Base-by-base conservation (phyloP, 306 rosid genomes). In the Gastrolobium bilobum region DNA sequence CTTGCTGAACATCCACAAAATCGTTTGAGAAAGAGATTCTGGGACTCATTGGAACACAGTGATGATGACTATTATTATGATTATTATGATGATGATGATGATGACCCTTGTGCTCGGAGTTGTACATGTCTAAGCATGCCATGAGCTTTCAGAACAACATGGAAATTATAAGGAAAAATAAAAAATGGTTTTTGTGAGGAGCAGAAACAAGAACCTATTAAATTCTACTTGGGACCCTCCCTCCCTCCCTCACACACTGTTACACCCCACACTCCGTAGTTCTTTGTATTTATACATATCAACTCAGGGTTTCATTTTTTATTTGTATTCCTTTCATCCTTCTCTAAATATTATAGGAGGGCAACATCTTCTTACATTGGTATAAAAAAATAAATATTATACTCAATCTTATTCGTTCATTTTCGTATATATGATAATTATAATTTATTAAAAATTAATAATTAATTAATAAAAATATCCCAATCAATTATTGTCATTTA, bases 101-200 rank as follows among this genome's bases (percentile, higher is more conserved):
- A 46, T 60, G 77, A 67, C 81, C 79, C 52, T 87, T 86, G 78
- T 85, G 90, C 80, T 92, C 88, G 48, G 89, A 86, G 80, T 92
- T 90, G 86, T 94, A 88, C 97, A 89, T 92, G 80, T 89, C 91
- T 85, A 88, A 90, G 81, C 91, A 94, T 86, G 92, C 98, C 97
- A 90, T 93, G 69, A 56, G 86, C 63, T 86, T 84, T 79, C 88
- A 87, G 56, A 87, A 79, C 84, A 65, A 83, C 84, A 76, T 70
- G 48, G 78, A 39, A 66, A 14, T 4, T 43, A 29, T 39, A 35
- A 52, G 54, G 70, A 11, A 54, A 54, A 70, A 38, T 7, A 68
- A 44, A 2, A 20, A 35, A 20, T 20, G 51, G 57, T 65, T 73
- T 57, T 10, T 4, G 69, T 14, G 30, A 53, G 78, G 44, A 78